Evolutionary conservation across 2,329 filamentous ascomycete genomes (phyloP).

Genomic region (Alternaria dauci): DNA sequence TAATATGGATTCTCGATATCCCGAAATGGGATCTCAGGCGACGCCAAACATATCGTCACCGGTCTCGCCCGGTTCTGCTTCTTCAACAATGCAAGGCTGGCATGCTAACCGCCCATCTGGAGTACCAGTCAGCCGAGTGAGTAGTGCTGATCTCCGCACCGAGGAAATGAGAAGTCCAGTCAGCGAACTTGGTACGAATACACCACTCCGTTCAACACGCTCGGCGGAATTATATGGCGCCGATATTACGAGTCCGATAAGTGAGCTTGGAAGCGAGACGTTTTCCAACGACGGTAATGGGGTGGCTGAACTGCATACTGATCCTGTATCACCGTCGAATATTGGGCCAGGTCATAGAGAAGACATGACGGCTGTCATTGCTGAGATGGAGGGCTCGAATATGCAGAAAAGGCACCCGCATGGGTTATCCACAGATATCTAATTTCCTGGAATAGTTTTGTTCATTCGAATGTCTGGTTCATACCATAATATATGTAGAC

Average conservation of each 20-base stretch:
- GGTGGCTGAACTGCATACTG: neutral
- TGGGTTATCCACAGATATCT: neutral
- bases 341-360: neutral
- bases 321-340: neutral
- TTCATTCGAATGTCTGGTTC: neutral
- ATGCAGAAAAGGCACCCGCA: neutral
- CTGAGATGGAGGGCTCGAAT: neutral
- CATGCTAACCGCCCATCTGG: neutral
- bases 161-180: constrained; percentile 1
- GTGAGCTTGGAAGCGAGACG: neutral
- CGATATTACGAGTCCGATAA: neutral
- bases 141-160: neutral
- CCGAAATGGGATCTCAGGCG: neutral
- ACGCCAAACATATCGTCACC: neutral
- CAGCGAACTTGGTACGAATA: neutral
- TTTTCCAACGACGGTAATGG: neutral
- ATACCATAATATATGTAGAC: neutral
- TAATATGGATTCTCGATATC: constrained; percentile 1
- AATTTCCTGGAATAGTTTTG: neutral
- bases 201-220: neutral
- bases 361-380: neutral
- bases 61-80: neutral
- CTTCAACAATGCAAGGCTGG: neutral
- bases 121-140: neutral
- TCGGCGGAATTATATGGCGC: neutral